Conservation (phyloP, 2,329 filamentous ascomycete species). For the Diaporthe nobilis region DNA sequence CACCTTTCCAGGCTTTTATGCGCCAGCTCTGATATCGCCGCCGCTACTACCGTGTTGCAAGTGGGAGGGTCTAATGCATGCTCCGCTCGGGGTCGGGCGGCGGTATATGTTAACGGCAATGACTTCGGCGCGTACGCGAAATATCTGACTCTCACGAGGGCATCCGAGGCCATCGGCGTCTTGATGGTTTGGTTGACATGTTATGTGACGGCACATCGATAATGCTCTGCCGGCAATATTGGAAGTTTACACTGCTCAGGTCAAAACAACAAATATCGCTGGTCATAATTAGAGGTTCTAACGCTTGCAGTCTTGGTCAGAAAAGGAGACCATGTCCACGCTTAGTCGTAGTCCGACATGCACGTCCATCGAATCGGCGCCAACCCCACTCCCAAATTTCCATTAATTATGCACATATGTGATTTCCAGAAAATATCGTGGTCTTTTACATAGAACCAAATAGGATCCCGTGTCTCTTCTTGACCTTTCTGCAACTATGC, state of each 20-base stretch:
- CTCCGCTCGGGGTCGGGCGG: neutral
- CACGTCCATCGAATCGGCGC: neutral
- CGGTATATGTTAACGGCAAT: conserved; percentile 2
- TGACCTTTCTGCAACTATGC: too few relatives aligned
- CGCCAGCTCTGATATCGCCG: neutral
- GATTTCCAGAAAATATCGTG: neutral
- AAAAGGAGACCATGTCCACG: neutral
- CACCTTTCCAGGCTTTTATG: neutral
- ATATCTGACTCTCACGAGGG: conserved; percentile 4
- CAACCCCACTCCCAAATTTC: too few relatives aligned
- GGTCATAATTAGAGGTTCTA: neutral
- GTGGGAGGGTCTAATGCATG: conserved; percentile 15
- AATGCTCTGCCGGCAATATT: too few relatives aligned
- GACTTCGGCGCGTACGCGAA: neutral
- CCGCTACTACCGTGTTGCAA: neutral
- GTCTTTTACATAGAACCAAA: too few relatives aligned
- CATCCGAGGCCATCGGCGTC: neutral
- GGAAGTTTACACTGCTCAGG: neutral
- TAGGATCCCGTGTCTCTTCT: too few relatives aligned
- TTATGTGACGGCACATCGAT: neutral
- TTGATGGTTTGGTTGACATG: neutral
- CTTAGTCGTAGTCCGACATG: neutral
- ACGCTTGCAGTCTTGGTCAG: neutral
- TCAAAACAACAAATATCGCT: neutral
- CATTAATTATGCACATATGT: neutral